phyloP scores from a whole-genome alignment of 2,329 filamentous ascomycete genomes.

The Xylaria sp. region DNA sequence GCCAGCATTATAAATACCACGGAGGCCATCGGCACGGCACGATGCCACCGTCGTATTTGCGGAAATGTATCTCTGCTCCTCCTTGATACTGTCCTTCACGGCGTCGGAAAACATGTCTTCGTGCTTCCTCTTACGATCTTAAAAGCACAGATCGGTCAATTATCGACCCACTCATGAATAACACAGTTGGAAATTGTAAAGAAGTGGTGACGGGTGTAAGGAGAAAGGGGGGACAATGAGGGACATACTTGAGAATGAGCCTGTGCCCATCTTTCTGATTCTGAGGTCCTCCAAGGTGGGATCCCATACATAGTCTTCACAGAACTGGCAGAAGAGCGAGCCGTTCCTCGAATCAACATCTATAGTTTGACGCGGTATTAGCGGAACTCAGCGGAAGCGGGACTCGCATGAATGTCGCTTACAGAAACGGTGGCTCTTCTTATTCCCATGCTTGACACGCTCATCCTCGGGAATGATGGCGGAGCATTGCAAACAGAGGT shows the following conservation, averaged over 20 bases:
- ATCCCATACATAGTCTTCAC: conserved; percentile 85
- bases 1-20: conserved; percentile 97
- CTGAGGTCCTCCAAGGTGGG: conserved; percentile 81
- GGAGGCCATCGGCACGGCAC: conserved; percentile 86
- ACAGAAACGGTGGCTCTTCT: conserved; percentile 81
- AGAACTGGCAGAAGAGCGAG: conserved; percentile 82
- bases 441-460: conserved; percentile 72
- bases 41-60: conserved; percentile 82
- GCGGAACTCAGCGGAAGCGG: conserved; percentile 41
- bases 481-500: conserved; percentile 79
- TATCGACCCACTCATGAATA: neutral
- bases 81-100: conserved; percentile 60
- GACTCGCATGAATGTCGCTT: conserved; percentile 35
- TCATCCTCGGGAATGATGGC: conserved; percentile 74
- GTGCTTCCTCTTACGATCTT: conserved; percentile 78
- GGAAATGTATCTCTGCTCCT: conserved; percentile 81
- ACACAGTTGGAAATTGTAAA: neutral
- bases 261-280: conserved; percentile 74
- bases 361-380: conserved; percentile 49
- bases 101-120: conserved; percentile 75
- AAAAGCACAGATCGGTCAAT: conserved; percentile 7
- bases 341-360: conserved; percentile 83
- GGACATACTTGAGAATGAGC: conserved; percentile 70
- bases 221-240: neutral
- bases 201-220: neutral